These are phyloP conservation scores for Penicillium lagena DNA, from an alignment of 495 filamentous ascomycete species.

Conservation along the genomic window DNA sequence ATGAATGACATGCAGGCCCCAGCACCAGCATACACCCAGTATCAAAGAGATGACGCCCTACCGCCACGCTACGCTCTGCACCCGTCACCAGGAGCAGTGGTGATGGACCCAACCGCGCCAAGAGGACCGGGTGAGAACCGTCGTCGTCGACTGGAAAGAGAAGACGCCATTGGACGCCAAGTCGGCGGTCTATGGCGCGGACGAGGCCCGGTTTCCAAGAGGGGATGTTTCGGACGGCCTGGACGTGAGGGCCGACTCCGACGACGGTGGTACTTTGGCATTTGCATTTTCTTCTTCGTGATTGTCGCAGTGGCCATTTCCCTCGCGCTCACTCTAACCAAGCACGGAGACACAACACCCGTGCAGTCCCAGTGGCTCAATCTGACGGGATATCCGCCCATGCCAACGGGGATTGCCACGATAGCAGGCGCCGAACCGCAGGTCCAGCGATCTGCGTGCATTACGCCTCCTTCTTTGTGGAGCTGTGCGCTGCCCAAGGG, in stretches of 20 bases:
- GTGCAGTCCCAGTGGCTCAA: slow-evolving; percentile 67
- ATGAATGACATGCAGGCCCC: slow-evolving; percentile 38
- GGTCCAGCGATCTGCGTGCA: slow-evolving; percentile 54
- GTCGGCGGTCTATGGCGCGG: slow-evolving; percentile 55
- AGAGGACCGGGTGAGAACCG: slow-evolving; percentile 43
- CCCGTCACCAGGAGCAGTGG: slow-evolving; percentile 13
- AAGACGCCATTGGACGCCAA: slow-evolving; percentile 51
- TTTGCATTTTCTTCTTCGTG: slow-evolving; percentile 46
- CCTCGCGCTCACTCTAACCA: slow-evolving; percentile 54
- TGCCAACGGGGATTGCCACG: slow-evolving; percentile 75
- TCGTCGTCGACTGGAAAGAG: slow-evolving; percentile 54
- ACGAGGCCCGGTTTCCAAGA: slow-evolving; percentile 50
- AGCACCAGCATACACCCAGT: slow-evolving; percentile 27
- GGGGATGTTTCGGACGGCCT: slow-evolving; percentile 53
- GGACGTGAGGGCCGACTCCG: slow-evolving; percentile 58
- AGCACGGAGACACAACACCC: slow-evolving; percentile 31
- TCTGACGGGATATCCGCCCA: slow-evolving; percentile 76
- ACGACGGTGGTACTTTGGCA: slow-evolving; percentile 52
- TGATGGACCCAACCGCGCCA: slow-evolving; percentile 21
- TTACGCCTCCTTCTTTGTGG: slow-evolving; percentile 66
- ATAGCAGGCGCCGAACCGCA: slow-evolving; percentile 60
- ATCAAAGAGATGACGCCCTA: slow-evolving; percentile 8
- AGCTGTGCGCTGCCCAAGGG: slow-evolving; percentile 77
- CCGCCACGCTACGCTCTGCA: slow-evolving; percentile 20
- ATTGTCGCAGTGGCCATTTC: slow-evolving; percentile 55